Conservation (phyloP, 2,329 filamentous ascomycete genomes). For the Phoma sp. region DNA sequence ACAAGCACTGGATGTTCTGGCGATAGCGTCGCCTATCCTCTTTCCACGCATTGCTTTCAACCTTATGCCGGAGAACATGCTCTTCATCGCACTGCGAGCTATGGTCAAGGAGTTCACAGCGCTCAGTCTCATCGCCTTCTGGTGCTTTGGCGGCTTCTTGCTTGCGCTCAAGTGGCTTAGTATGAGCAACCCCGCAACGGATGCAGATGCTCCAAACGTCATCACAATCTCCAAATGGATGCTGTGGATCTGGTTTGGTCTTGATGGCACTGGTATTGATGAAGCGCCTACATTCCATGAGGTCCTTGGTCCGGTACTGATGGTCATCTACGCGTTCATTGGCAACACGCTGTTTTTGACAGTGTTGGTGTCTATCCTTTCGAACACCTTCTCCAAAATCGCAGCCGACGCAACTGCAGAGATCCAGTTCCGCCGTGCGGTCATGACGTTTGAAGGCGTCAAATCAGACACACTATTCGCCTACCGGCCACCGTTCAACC, state of each 20-base stretch:
- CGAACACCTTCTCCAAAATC: slow-evolving; percentile 82
- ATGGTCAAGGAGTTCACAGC: slow-evolving; percentile 90
- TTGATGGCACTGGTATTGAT: slow-evolving; percentile 70
- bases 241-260: slow-evolving; percentile 91
- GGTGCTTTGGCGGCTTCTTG: slow-evolving; percentile 85
- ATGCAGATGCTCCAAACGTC: slow-evolving; percentile 57
- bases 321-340: slow-evolving; percentile 84
- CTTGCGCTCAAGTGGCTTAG: slow-evolving; percentile 81
- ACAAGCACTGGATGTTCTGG: slow-evolving; percentile 79
- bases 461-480: slow-evolving; percentile 84
- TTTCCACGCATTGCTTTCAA: slow-evolving; percentile 83
- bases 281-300: slow-evolving; percentile 74
- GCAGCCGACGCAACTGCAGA: slow-evolving; percentile 79
- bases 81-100: slow-evolving; percentile 79
- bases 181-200: slow-evolving; percentile 43
- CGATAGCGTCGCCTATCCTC: slow-evolving; percentile 77
- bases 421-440: slow-evolving; percentile 80
- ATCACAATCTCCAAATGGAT: slow-evolving; percentile 87
- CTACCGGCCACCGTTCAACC: slow-evolving; percentile 83
- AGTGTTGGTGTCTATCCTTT: slow-evolving; percentile 84
- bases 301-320: slow-evolving; percentile 78
- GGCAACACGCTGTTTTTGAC: slow-evolving; percentile 90
- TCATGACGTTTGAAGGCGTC: slow-evolving; percentile 83
- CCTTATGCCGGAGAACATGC: slow-evolving; percentile 80
- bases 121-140: slow-evolving; percentile 74